Evolutionary conservation across 2,329 filamentous ascomycete species (phyloP), one percentile per base, ranked within the genome.

Genomic region (Curvularia sp.): DNA sequence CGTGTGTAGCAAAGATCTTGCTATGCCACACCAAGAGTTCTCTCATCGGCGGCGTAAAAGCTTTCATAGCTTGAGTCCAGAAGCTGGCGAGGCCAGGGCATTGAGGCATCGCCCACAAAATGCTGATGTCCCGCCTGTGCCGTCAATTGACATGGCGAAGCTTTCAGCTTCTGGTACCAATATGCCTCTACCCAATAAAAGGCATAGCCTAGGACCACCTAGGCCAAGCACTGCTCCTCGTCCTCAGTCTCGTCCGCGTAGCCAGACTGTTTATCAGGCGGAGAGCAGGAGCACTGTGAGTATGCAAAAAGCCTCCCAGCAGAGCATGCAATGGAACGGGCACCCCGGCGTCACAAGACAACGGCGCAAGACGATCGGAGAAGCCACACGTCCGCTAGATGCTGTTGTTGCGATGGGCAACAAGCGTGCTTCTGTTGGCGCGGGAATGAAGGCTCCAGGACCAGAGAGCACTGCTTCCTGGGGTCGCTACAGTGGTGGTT

Each of bases 401-500:
- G 47, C 47, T 42, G 48, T 57, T 47, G 49, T 57, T n/a, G 35
- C 31, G 18, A 18, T 18, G 15, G 51, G 62, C 51, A 50, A 13
- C n/a, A 58, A 50, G 9, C 48, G 62, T 43, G 54, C 57, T n/a
- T 53, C 44, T 41, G 2, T 20, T 44, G 31, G 39, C 60, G 22
- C 31, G 59, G 53, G 3, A 56, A 41, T 7, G n/a, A 39, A 51
- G 28, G 30, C 28, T 13, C 33, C 47, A 20, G 47, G 9, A 24
- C 6, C 41, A 15, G 46, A 61, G 22, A 55, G 53, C 9, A 44
- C 56, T 44, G 38, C 61, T 5, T 50, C 44, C 43, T 66, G 62
- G 54, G 76, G 71, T 49, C 75, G 77, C 3, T 78, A 75, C 61
- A 70, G 71, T 51, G 76, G 77, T 47, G 77, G 77, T 9, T 62